Percentiles rank a stretch among this genome's conserved stretches.
These are phyloP conservation scores for Agapanthus africanus DNA, from an alignment of 106 monocot species.

Conservation along the genomic window DNA sequence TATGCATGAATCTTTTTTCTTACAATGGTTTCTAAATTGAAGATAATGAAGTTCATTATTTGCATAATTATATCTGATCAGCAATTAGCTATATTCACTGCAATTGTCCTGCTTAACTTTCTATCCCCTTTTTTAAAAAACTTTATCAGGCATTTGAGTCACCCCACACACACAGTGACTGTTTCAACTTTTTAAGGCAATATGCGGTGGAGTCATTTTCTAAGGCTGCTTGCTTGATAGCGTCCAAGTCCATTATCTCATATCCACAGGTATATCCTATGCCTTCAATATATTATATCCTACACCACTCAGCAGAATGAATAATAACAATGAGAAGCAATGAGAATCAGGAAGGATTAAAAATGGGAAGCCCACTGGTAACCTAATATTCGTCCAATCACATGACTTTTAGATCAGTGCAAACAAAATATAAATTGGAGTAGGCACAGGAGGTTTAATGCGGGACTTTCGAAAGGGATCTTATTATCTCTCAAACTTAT, in stretches of 20 bases:
- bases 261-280: slow-evolving; percentile 77
- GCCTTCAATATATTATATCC: too few relatives aligned
- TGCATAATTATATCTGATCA: neutral
- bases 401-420: too few relatives aligned
- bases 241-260: slow-evolving; percentile 62
- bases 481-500: neutral
- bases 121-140: neutral
- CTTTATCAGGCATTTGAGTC: slow-evolving; percentile 98
- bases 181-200: slow-evolving; percentile 79
- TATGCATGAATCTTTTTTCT: neutral
- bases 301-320: neutral
- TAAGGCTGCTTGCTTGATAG: slow-evolving; percentile 73
- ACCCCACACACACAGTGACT: slow-evolving; percentile 70
- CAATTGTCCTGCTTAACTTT: neutral
- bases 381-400: too few relatives aligned
- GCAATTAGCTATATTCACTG: neutral
- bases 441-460: too few relatives aligned
- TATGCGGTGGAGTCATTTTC: slow-evolving; percentile 91
- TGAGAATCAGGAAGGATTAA: neutral
- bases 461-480: neutral
- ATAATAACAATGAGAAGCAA: neutral
- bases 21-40: neutral
- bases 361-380: neutral
- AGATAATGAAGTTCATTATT: neutral
- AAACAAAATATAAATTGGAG: too few relatives aligned